Conservation (phyloP, 306 rosid genomes). For the Lotus japonicus region DNA sequence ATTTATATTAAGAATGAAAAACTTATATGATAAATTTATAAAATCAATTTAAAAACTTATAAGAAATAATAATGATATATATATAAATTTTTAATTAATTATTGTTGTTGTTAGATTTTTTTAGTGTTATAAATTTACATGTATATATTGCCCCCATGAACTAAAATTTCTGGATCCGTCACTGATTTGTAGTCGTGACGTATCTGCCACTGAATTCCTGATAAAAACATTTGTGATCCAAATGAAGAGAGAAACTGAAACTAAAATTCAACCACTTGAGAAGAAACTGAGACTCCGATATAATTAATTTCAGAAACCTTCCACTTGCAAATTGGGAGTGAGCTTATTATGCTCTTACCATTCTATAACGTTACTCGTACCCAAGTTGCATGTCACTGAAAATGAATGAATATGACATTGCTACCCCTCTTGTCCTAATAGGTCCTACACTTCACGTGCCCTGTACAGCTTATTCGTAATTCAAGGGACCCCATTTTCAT, state of each 20-base stretch:
- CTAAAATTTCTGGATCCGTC: too few relatives aligned
- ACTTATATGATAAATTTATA: too few relatives aligned
- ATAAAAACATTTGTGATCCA: background rate
- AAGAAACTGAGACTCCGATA: background rate
- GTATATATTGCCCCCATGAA: too few relatives aligned
- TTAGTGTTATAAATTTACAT: too few relatives aligned
- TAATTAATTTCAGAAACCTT: background rate
- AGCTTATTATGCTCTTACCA: background rate
- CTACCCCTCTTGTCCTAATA: conserved; percentile 15
- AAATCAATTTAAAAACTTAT: too few relatives aligned
- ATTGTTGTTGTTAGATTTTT: too few relatives aligned
- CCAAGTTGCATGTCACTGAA: conserved; percentile 14
- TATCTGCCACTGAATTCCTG: background rate
- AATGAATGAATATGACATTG: conserved; percentile 28
- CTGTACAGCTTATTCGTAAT: conserved; percentile 12
- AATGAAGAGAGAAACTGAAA: background rate
- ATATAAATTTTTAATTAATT: too few relatives aligned
- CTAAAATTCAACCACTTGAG: conserved; percentile 10
- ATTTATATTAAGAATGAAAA: too few relatives aligned
- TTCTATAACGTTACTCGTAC: conserved; percentile 17
- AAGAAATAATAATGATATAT: too few relatives aligned
- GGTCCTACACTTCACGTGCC: conserved; percentile 42
- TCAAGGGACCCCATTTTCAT: background rate
- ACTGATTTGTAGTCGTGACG: background rate
- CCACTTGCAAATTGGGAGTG: conserved; percentile 11